Evolutionary conservation across 192 early-diverging fungal species (phyloP).

Genomic region (Rhizophagus prolifer): DNA sequence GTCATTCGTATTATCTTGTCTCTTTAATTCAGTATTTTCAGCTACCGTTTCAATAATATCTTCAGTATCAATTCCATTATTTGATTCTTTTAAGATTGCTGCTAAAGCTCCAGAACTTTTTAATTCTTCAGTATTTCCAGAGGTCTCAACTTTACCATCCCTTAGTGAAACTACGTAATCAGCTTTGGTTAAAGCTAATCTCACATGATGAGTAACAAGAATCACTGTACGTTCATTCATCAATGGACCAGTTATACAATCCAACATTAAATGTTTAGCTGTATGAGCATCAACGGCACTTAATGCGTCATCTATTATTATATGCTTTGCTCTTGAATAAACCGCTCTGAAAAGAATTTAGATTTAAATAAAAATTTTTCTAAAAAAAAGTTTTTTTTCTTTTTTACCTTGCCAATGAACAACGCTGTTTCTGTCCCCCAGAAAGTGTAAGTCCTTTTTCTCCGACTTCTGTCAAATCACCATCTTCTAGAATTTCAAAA

Average conservation of each 20-base stretch:
- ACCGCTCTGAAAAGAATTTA: constrained; percentile 58
- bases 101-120: not conserved
- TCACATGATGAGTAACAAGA: constrained; percentile 86
- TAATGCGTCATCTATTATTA: constrained; percentile 86
- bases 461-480: constrained; percentile 92
- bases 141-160: constrained; percentile 38
- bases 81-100: not conserved
- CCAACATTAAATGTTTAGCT: constrained; percentile 74
- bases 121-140: constrained; percentile 36
- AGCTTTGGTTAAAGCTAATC: constrained; percentile 31
- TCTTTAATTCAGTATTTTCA: too few species aligned
- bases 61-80: not conserved
- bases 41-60: not conserved
- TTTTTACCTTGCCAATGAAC: constrained; percentile 81
- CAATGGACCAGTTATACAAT: constrained; percentile 70
- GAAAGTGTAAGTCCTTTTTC: constrained; percentile 83
- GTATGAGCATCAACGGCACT: constrained; percentile 96
- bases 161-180: constrained; percentile 20
- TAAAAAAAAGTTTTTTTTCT: constrained; percentile 40
- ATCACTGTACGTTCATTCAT: constrained; percentile 76
- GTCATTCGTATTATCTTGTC: too few species aligned
- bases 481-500: constrained; percentile 77
- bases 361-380: not conserved
- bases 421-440: constrained; percentile 88
- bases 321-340: constrained; percentile 61